Base-by-base conservation (phyloP, 2,329 filamentous ascomycete species). In the Microdochium bolleyi region DNA sequence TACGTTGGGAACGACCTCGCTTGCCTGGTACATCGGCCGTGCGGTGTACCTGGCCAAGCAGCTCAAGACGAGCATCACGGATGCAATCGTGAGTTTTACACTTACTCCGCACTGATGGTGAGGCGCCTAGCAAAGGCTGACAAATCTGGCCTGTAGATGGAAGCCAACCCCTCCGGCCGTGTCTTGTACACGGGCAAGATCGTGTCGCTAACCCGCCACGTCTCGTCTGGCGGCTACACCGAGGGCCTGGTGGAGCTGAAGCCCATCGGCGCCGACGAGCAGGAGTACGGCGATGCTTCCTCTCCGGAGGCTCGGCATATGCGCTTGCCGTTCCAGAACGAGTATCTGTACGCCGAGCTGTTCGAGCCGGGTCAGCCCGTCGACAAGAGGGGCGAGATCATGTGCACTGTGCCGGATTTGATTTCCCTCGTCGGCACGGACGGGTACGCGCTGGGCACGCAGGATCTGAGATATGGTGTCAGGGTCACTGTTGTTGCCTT, bases 251-350 rank as follows among this genome's bases (percentile, higher is more conserved):
- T 80, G 11, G 49, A 50, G 34, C 24, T 25, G 24, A 22, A 32
- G 49, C 24, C 24, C 24, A 50, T 32, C 49, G 49, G 32, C 24
- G 38, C 50, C 11, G 2, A 32, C 2, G 16, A 57, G 2, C 52
- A 55, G 7, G 60, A 65, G 30, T 69, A 76, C 62, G 54, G 61
- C 46, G 81, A 50, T 24, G 11, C 49, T 34, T 32, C 32, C 49
- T 16, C 13, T 24, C 3, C 49, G 7, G 49, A 41, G 24, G 34
- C 49, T 7, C 32, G 81, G 0, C 58, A 66, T 27, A 67, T 87
- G 62, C 24, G 32, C 34, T 83, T 88, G 49, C 84, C 84, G 0
- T 88, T 88, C 71, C 87, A 87, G 68, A 88, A 88, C 64, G 84
- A 89, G 62, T 88, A 88, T 60, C 84, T 88, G 48, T 79, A 78